Conservation (phyloP, 768 basidiomycete species). For the Chalciporus piperatus region DNA sequence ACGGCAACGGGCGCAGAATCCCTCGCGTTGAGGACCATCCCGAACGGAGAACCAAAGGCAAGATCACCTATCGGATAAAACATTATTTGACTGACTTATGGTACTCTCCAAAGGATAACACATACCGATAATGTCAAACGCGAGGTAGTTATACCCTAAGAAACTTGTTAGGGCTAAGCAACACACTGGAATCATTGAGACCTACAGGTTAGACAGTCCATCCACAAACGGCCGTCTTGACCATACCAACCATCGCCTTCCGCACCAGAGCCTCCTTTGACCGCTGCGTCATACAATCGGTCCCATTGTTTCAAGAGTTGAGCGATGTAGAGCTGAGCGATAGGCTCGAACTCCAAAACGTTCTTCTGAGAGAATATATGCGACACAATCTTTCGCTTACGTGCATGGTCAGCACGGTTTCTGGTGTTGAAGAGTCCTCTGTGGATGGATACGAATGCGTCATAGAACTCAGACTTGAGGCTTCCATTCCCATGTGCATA, state of each 20-base stretch:
- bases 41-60: conserved; percentile 85
- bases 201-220: conserved; percentile 73
- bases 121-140: conserved; percentile 73
- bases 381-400: conserved; percentile 90
- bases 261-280: conserved; percentile 51
- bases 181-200: neutral
- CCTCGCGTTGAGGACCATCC: conserved; percentile 75
- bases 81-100: neutral
- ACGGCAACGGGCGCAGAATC: conserved; percentile 71
- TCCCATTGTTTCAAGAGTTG: conserved; percentile 76
- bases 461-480: conserved; percentile 75
- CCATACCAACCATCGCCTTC: conserved; percentile 70
- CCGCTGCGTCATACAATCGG: conserved; percentile 52
- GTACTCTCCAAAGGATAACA: neutral
- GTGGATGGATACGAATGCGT: conserved; percentile 72
- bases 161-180: conserved; percentile 8
- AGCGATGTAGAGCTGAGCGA: conserved; percentile 59
- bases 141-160: conserved; percentile 58
- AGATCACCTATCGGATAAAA: conserved; percentile 47
- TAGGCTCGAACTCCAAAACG: conserved; percentile 83
- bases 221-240: conserved; percentile 61
- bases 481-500: conserved; percentile 87
- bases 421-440: conserved; percentile 79
- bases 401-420: conserved; percentile 72
- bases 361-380: conserved; percentile 83